Base-by-base conservation (phyloP, 345 rosid species). In the Euphorbia pulcherrima region DNA sequence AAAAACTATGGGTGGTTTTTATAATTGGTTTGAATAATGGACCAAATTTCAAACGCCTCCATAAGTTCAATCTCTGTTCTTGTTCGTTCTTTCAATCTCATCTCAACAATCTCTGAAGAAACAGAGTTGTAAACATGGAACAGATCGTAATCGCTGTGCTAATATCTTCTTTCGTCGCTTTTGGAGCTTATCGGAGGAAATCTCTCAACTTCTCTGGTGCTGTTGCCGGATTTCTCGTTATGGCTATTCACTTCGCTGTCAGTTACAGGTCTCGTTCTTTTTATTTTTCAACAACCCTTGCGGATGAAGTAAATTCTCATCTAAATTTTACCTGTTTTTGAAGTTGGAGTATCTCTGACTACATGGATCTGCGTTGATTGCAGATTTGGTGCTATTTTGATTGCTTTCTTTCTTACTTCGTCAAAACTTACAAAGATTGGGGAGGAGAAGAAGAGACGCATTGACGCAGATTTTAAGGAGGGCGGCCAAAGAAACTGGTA, bases 401-500 rank as follows among this genome's bases (percentile, higher is more conserved):
- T 94, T 0, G 89, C 74, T 0, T 94, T 94, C 87, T 94, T 89
- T 71, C 78, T 94, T 53, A 71, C 86, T 58, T 94, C 99, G 0
- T 94, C 99, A 28, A 90, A 84, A 88, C 90, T 90, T 55, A 94
- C 99, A 10, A 90, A 89, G 68, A 83, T 91, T 52, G 99, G 99
- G 6, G 87, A 82, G 77, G 96, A 89, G 50, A 90, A 80, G 83
- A 94, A 94, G 85, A 84, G 87, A 63, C 80, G 64, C 24, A 77
- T 90, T 28, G 97, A 89, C 69, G 86, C 84, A 66, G 95, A 89
- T 44, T 94, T 90, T 68, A 94, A 89, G 78, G 92, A 90, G 73
- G 95, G 98, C 6, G 98, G 98, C 1, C 98, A 93, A 77, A 78
- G 99, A 69, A 87, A 93, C 74, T 94, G 97, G 99, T 93, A 80